Evolutionary conservation across 768 basidiomycete species (phyloP).

Genomic region (Kwoniella pini): DNA sequence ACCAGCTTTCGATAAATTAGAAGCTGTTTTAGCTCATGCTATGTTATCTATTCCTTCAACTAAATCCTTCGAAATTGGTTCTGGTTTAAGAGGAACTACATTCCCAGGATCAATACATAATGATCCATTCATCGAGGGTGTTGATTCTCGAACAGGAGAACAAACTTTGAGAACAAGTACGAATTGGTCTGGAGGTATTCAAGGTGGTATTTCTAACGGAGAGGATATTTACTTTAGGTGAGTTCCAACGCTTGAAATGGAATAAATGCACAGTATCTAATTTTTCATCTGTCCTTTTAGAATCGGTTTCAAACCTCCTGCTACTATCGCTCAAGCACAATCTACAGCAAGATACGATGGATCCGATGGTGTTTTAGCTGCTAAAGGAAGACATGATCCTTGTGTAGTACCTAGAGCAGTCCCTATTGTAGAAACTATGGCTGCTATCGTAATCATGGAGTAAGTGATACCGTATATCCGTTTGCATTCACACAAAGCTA

Average conservation of each 20-base stretch:
- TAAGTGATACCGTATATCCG: conserved; percentile 19
- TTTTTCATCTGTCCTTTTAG: conserved; percentile 61
- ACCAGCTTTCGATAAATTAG: conserved; percentile 98
- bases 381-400: conserved; percentile 92
- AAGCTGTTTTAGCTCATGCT: conserved; percentile 90
- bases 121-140: conserved; percentile 79
- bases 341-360: conserved; percentile 91
- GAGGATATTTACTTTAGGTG: conserved; percentile 97
- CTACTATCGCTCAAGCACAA: conserved; percentile 92
- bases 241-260: too few species aligned
- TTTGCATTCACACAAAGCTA: too few species aligned
- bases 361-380: conserved; percentile 79
- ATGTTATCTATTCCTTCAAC: conserved; percentile 99
- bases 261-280: too few species aligned
- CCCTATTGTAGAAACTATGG: conserved; percentile 98
- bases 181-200: conserved; percentile 96
- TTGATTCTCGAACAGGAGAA: conserved; percentile 31
- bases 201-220: conserved; percentile 96
- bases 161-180: conserved; percentile 72
- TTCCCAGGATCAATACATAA: conserved; percentile 92
- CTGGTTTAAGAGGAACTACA: conserved; percentile 91
- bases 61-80: conserved; percentile 96
- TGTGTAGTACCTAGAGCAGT: conserved; percentile 97
- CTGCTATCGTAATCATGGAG: conserved; percentile 92
- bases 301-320: conserved; percentile 96